Base-by-base conservation (phyloP, 306 rosid species). In the Vachellia pachyceras region DNA sequence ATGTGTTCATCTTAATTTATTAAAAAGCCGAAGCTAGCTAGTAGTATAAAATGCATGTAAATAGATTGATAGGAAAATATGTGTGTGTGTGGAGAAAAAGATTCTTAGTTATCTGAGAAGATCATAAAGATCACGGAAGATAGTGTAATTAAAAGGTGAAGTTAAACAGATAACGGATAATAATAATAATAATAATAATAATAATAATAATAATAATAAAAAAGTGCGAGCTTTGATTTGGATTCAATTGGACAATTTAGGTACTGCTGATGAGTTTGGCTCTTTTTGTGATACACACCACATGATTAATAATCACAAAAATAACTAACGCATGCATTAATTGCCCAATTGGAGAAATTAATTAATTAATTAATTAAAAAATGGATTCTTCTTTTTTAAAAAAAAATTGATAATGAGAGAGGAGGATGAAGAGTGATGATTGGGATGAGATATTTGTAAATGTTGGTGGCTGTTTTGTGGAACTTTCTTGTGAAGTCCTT, bases 401-500 rank as follows among this genome's bases (percentile, higher is more conserved):
- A 63, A 33, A 14, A 14, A 29, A 29, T 60, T n/a, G 29, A 25
- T 58, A 17, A 49, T 3, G 7, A 49, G 55, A 22, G 66, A 58
- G 33, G 23, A n/a, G n/a, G n/a, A n/a, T n/a, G n/a, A 6, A 49
- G 18, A 20, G 22, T 22, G 35, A 57, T 58, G 65, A 25, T 14
- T 4, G 17, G 9, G 8, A 20, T 66, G 10, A 22, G 52, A 47
- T 66, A 47, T 52, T 22, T 50, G 65, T n/a, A 12, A 5, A 14
- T 15, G 55, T 49, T 45, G 50, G 50, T 33, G 1, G 55, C 0
- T 58, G 41, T 45, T n/a, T n/a, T 61, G 42, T 37, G 69, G 36
- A 76, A 77, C 33, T 70, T 75, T 75, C 70, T 47, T 57, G 82
- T 46, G 52, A 73, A 41, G 36, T 70, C 14, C n/a, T n/a, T n/a